Conservation (phyloP, 345 rosid genomes). For the Eucalyptus victrix region DNA sequence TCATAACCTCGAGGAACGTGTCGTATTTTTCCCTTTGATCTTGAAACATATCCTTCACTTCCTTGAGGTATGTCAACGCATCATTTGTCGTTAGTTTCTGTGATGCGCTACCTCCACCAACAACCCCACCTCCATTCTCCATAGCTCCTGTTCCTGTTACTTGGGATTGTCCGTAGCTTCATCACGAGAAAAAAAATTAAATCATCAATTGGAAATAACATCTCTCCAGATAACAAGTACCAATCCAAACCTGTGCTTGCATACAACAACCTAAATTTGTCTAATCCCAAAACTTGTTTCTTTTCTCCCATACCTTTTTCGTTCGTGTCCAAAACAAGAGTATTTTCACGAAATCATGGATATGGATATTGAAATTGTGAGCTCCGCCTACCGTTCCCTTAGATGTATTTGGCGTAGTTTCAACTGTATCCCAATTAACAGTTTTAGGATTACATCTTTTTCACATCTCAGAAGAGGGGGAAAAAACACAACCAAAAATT, state of each 20-base stretch:
- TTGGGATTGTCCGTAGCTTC: conserved; percentile 22
- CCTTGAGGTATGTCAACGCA: conserved; percentile 69
- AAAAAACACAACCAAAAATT: background rate
- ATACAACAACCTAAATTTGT: background rate
- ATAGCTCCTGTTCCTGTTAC: background rate
- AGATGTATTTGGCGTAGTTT: background rate
- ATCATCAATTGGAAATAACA: background rate
- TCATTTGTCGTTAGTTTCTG: conserved; percentile 78
- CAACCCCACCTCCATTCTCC: conserved; percentile 1
- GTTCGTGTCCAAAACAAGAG: background rate
- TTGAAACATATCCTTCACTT: conserved; percentile 91
- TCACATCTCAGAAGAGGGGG: background rate
- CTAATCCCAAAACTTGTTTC: background rate
- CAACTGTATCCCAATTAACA: background rate
- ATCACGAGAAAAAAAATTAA: background rate
- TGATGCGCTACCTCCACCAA: conserved; percentile 8
- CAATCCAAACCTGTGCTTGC: background rate
- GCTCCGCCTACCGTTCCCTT: background rate
- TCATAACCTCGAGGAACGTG: conserved; percentile 86
- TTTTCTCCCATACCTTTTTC: background rate
- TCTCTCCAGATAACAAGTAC: background rate
- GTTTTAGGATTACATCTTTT: background rate
- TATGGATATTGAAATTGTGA: background rate
- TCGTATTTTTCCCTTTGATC: conserved; percentile 85
- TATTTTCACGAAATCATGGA: background rate